Percentiles rank a stretch among this genome's conserved stretches.
Conservation (phyloP, 495 filamentous ascomycete species). For the Podospora pseudoanserina region DNA sequence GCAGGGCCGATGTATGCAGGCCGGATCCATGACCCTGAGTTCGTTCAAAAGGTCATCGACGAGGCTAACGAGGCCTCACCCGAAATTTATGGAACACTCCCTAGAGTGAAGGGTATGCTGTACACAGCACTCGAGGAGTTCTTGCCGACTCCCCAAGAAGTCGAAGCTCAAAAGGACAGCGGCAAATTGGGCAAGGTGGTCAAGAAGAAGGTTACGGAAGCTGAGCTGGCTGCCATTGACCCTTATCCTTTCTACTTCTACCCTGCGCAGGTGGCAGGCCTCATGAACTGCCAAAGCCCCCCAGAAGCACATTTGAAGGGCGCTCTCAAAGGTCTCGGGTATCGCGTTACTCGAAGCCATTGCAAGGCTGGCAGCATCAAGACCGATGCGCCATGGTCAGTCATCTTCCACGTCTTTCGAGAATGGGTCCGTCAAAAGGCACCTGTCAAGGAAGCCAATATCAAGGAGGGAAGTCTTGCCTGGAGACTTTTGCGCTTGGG, state of each 20-base stretch:
- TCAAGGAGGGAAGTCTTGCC: slow-evolving; percentile 66
- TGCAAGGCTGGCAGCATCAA: slow-evolving; percentile 82
- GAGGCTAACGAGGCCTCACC: slow-evolving; percentile 58
- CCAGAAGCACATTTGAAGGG: slow-evolving; percentile 69
- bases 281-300: slow-evolving; percentile 73
- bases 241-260: slow-evolving; percentile 82
- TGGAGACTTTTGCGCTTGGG: slow-evolving; percentile 53
- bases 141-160: slow-evolving; percentile 35
- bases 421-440: slow-evolving; percentile 79
- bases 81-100: slow-evolving; percentile 69
- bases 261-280: slow-evolving; percentile 65
- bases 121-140: slow-evolving; percentile 77
- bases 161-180: slow-evolving; percentile 13
- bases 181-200: slow-evolving; percentile 25
- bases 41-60: slow-evolving; percentile 71
- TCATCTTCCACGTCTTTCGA: slow-evolving; percentile 90
- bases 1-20: slow-evolving; percentile 94
- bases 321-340: slow-evolving; percentile 74
- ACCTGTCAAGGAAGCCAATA: slow-evolving; percentile 64
- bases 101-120: slow-evolving; percentile 87
- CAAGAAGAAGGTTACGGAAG: slow-evolving; percentile 35
- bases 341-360: slow-evolving; percentile 76
- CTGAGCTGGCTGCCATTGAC: slow-evolving; percentile 57
- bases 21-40: slow-evolving; percentile 76
- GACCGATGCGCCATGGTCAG: slow-evolving; percentile 83